Base-by-base conservation (phyloP, 139 green algal species). In the Micractinium conductrix region DNA sequence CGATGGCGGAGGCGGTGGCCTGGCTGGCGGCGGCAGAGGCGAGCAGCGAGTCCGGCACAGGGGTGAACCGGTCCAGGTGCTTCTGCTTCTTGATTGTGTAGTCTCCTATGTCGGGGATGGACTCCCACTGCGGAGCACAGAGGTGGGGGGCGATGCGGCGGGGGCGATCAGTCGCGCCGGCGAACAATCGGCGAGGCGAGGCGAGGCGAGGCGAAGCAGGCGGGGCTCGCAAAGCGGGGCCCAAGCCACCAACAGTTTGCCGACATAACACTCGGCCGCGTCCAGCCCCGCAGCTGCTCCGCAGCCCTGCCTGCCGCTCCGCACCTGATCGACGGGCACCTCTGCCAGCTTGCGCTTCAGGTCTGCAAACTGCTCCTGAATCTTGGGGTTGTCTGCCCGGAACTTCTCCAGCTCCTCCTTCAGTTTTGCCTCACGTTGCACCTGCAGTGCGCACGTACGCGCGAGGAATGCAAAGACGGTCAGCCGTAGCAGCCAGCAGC, bases 61-160 rank as follows among this genome's bases (percentile, higher is more conserved):
- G 95, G 6, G 92, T 93, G 87, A 98, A 99, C 43, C 81, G 91
- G 85, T 96, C 79, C 78, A 95, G 92, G 65, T 81, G 84, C 85
- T 92, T 91, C 55, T 90, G 89, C 50, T 95, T 95, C 88, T 98
- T 98, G 70, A 98, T 91, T 38, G 96, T 99, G 91, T 98, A 98
- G 91, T 99, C 97, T 7, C 97, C 97, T 68, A 99, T 99, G 38
- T 99, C 97, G 22, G 97, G 97, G 83, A 99, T 98, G 74, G 87
- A 87, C 74, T 99, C 93, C 96, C 96, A 99, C 76, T 82, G 76
- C 42, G 33, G 8, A 4, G 53, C n/a, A n/a, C n/a, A n/a, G n/a
- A n/a, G n/a, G n/a, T n/a, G n/a, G n/a, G n/a, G n/a, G n/a, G n/a
- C n/a, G n/a, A n/a, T n/a, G n/a, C n/a, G n/a, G n/a, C n/a, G n/a